These are phyloP conservation scores for Myotisia sp. DNA, from an alignment of 2,329 filamentous ascomycete genomes.

Conservation along the genomic window DNA sequence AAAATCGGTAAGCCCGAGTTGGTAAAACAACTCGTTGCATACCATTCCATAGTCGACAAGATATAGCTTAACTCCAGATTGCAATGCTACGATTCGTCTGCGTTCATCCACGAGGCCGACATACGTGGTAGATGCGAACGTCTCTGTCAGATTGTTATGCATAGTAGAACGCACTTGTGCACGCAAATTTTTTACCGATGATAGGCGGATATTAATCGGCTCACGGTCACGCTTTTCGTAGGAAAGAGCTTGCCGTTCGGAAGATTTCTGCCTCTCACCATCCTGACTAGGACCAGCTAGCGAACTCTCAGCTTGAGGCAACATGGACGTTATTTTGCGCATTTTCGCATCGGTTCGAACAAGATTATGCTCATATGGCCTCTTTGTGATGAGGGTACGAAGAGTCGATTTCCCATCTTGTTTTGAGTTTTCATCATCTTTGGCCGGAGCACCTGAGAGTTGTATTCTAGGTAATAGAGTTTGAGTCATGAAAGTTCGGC, in stretches of 20 bases:
- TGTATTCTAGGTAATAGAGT: slow-evolving; percentile 60
- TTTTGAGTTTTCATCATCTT: slow-evolving; percentile 12
- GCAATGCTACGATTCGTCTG: slow-evolving; percentile 78
- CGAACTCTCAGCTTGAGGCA: slow-evolving; percentile 45
- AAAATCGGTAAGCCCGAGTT: slow-evolving; percentile 86
- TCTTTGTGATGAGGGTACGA: slow-evolving; percentile 31
- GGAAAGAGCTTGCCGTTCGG: slow-evolving; percentile 39
- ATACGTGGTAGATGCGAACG: slow-evolving; percentile 79
- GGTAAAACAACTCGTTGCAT: slow-evolving; percentile 86
- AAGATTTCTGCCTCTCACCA: slow-evolving; percentile 21
- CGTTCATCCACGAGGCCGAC: slow-evolving; percentile 82
- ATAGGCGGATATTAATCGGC: slow-evolving; percentile 55
- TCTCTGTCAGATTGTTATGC: slow-evolving; percentile 73
- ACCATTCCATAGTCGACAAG: slow-evolving; percentile 84
- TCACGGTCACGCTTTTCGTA: slow-evolving; percentile 62
- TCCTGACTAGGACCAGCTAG: slow-evolving; percentile 13
- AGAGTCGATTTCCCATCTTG: slow-evolving; percentile 12
- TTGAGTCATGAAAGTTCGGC: slow-evolving; percentile 87
- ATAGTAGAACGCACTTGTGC: slow-evolving; percentile 64
- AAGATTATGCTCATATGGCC: slow-evolving; percentile 69
- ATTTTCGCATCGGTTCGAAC: slow-evolving; percentile 77
- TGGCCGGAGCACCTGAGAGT: slow-evolving; percentile 18
- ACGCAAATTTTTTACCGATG: slow-evolving; percentile 74
- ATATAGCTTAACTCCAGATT: slow-evolving; percentile 82
- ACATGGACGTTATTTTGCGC: slow-evolving; percentile 94